Conservation (phyloP, 2,329 filamentous ascomycete species). For the Aspergillus sp. region DNA sequence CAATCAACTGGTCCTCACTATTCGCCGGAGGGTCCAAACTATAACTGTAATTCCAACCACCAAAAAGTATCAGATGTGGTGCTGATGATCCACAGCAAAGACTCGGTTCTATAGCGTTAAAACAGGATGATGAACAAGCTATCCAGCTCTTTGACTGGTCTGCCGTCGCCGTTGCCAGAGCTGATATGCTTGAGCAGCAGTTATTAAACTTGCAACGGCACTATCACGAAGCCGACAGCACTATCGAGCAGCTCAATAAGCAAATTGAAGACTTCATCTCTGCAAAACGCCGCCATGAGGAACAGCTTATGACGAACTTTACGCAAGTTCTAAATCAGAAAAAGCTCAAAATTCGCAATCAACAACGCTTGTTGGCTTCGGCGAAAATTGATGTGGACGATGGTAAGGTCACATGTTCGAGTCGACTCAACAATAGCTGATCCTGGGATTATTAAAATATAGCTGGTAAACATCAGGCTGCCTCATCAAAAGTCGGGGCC, state of each 20-base stretch:
- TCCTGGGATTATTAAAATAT: background rate
- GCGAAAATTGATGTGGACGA: constrained; percentile 49
- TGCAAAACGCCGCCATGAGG: constrained; percentile 60
- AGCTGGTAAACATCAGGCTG: constrained; percentile 33
- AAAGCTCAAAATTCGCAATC: constrained; percentile 65
- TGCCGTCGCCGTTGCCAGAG: constrained; percentile 49
- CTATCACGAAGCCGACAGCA: constrained; percentile 50
- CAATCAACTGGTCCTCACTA: constrained; percentile 42
- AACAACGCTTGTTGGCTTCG: constrained; percentile 57
- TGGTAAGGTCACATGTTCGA: constrained; percentile 26
- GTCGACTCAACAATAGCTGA: background rate
- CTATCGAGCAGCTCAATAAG: constrained; percentile 52
- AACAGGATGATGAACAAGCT: constrained; percentile 56
- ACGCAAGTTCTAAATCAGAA: constrained; percentile 62
- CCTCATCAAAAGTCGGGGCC: constrained; percentile 14
- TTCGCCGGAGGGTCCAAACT: constrained; percentile 48
- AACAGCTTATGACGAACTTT: constrained; percentile 60
- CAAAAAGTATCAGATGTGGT: background rate
- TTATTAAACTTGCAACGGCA: constrained; percentile 45
- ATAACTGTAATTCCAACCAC: constrained; percentile 47
- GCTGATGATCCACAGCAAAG: constrained; percentile 46
- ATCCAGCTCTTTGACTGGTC: constrained; percentile 62
- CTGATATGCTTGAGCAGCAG: constrained; percentile 45
- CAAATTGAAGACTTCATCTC: constrained; percentile 61
- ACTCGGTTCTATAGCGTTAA: constrained; percentile 56